phyloP scores from a whole-genome alignment of 345 rosid species.

The Salix arbutifolia region DNA sequence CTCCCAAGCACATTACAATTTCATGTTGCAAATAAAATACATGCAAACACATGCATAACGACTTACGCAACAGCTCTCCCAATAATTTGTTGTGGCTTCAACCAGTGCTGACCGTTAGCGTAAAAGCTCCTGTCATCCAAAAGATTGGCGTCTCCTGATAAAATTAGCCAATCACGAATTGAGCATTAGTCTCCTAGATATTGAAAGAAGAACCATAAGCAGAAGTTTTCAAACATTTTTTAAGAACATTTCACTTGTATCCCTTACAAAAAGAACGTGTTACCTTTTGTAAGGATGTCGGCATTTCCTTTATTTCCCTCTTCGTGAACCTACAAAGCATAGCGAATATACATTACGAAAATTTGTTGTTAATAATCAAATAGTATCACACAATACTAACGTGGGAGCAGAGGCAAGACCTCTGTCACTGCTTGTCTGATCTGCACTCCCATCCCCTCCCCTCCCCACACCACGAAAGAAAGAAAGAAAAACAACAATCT shows the following conservation, averaged over 20 bases:
- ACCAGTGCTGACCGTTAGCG: conserved; percentile 87
- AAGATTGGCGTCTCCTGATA: conserved; percentile 57
- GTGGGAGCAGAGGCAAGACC: background rate
- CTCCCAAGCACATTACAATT: background rate
- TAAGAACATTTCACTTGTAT: background rate
- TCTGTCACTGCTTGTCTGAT: too few relatives aligned
- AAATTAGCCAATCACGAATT: conserved; percentile 6
- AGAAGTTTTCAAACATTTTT: background rate
- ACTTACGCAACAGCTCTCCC: conserved; percentile 89
- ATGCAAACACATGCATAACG: background rate
- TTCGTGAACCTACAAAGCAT: conserved; percentile 36
- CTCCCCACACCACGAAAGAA: background rate
- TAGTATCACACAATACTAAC: background rate
- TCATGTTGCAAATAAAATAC: background rate
- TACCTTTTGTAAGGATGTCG: conserved; percentile 51
- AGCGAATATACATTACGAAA: background rate
- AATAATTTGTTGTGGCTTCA: conserved; percentile 78
- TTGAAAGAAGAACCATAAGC: background rate
- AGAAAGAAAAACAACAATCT: background rate
- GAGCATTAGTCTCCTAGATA: background rate
- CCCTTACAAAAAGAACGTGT: background rate
- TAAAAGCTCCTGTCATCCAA: conserved; percentile 80
- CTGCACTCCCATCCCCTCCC: too few relatives aligned
- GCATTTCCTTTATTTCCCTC: conserved; percentile 21
- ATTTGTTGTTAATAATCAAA: background rate